Evolutionary conservation across 768 basidiomycete genomes (phyloP), one percentile per base, ranked within the genome.

Genomic region (Erythrobasidium yunnanense): DNA sequence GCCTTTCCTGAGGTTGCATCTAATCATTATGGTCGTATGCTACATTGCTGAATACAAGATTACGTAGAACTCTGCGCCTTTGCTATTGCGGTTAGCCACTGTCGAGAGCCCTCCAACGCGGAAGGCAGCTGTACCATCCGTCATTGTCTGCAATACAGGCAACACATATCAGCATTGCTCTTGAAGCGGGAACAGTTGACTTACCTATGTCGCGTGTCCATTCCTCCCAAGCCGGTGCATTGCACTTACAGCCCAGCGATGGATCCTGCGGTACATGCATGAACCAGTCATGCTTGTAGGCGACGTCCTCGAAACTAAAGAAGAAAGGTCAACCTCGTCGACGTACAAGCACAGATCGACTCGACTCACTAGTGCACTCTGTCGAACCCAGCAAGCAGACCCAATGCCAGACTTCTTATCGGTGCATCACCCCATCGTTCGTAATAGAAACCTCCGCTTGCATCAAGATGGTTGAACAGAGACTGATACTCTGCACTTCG

Each of bases 381-480:
- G 6, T 70, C 60, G 45, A 68, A 32, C 1, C 50, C 56, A 2
- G 67, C 56, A 13, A 71, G 53, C 1, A 66, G 22, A 2, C 71
- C 71, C 25, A 69, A 58, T 1, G 65, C 71, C 23, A 71, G 58
- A 13, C 60, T 52, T 0, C 71, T 52, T 0, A 70, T 60, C 0
- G 70, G 70, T 2, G 70, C 70, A 20, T 70, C 70, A 17, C 70
- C 70, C 70, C 70, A 70, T 63, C 60, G 46, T 32, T 89, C 69
- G 55, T 67, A 70, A 65, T 70, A 71, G 68, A 72, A 71, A n/a
- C 66, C 89, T 66, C 90, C 90, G 52, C 80, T 80, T 63, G 80
- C 71, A 57, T 95, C 91, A 23, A 95, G 79, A 74, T 82, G 83
- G 46, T 90, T 84, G 71, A 93, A 92, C 79, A 83, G 92, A 71